Percentiles rank a stretch among this genome's conserved stretches.
These are phyloP conservation scores for Emmonsiellopsis sp. DNA, from an alignment of 2,329 filamentous ascomycete species.

Conservation along the genomic window DNA sequence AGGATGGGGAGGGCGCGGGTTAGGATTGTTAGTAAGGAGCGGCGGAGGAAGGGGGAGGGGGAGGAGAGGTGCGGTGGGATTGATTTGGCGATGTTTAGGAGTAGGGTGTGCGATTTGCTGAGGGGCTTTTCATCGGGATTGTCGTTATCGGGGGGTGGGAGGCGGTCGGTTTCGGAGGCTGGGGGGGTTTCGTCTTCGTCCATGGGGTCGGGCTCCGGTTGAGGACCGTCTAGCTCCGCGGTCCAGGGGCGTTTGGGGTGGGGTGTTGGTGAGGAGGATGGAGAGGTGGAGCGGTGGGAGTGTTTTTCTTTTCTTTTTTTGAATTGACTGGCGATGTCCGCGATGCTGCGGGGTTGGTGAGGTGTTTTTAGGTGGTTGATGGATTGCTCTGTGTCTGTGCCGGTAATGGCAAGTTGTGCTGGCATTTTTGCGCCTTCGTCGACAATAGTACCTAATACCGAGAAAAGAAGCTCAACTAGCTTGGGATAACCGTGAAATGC, in stretches of 20 bases:
- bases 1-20: constrained; percentile 63
- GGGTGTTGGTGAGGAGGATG: not conserved
- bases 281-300: constrained; percentile 1
- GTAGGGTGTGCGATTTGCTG: constrained; percentile 69
- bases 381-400: constrained; percentile 14
- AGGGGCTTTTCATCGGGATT: constrained; percentile 52
- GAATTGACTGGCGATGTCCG: constrained; percentile 27
- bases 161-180: constrained; percentile 23
- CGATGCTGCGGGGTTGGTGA: constrained; percentile 23
- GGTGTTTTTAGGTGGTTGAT: constrained; percentile 22
- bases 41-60: constrained; percentile 67
- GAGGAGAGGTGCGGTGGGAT: constrained; percentile 89
- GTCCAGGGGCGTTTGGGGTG: constrained; percentile 21
- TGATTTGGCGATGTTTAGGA: constrained; percentile 70
- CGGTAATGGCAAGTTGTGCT: constrained; percentile 37
- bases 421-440: constrained; percentile 63
- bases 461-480: constrained; percentile 78
- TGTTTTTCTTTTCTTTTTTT: constrained; percentile 25
- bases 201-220: constrained; percentile 8
- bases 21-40: constrained; percentile 69
- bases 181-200: constrained; percentile 16
- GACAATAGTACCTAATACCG: constrained; percentile 72
- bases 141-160: constrained; percentile 35
- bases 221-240: constrained; percentile 12
- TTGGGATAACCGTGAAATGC: constrained; percentile 87